These are phyloP conservation scores for Ogataea pignaliae DNA, from an alignment of 805 yeast genomes.

Conservation along the genomic window DNA sequence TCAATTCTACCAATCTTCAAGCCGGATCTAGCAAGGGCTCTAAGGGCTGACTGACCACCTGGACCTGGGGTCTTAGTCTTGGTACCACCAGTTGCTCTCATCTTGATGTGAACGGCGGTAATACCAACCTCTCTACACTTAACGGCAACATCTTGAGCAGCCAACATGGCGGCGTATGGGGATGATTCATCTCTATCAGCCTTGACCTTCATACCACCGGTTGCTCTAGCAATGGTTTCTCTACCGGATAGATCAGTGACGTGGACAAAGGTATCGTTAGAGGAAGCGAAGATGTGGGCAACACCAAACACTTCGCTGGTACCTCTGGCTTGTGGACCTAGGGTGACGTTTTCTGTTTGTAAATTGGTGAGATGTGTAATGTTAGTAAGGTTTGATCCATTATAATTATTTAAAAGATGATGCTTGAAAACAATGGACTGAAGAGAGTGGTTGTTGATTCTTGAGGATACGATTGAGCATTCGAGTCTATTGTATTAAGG, in stretches of 20 bases:
- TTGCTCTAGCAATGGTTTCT: constrained; percentile 99
- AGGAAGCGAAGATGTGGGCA: constrained; percentile 99
- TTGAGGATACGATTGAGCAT: no score
- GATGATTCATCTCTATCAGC: constrained; percentile 99
- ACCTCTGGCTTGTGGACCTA: constrained; percentile 90
- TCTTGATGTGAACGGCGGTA: constrained; percentile 98
- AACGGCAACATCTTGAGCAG: constrained; percentile 99
- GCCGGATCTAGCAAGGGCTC: constrained; percentile 99
- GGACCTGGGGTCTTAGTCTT: constrained; percentile 99
- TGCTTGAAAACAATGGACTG: background rate
- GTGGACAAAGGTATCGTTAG: constrained; percentile 99
- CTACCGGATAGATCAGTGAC: constrained; percentile 99
- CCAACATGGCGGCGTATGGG: constrained; percentile 99
- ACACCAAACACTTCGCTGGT: constrained; percentile 99
- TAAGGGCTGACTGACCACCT: constrained; percentile 99
- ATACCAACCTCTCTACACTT: constrained; percentile 99
- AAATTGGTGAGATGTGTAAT: background rate
- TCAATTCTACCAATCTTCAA: constrained; percentile 99
- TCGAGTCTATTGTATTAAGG: no score
- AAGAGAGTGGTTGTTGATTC: no score
- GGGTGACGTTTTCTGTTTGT: constrained; percentile 47
- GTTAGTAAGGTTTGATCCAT: no score
- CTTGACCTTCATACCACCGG: constrained; percentile 99
- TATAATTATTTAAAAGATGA: no score
- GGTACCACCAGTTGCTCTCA: constrained; percentile 99